A percentile compares a stretch with the other conserved stretches of the same genome.
Evolutionary conservation across 192 early-diverging fungal genomes (phyloP).

Genomic region (Coemansia sp.): DNA sequence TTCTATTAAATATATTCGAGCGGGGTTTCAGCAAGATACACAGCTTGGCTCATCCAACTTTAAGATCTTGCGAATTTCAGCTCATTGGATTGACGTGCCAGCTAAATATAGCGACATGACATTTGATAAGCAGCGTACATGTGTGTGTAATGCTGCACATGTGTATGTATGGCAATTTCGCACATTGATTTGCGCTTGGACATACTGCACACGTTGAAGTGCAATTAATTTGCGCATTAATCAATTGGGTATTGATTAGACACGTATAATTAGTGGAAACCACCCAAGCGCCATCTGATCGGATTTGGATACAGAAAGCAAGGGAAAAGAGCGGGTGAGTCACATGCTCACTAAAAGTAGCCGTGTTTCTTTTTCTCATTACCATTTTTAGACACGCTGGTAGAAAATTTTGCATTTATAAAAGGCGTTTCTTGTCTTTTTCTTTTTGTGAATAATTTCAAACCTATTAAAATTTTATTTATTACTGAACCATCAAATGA

Average conservation of each 20-base stretch:
- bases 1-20: no score
- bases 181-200: no score
- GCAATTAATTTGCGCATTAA: background rate
- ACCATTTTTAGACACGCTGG: background rate
- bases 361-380: background rate
- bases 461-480: background rate
- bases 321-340: background rate
- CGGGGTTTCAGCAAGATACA: no score
- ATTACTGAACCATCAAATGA: background rate
- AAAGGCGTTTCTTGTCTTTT: background rate
- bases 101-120: no score
- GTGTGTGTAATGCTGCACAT: no score
- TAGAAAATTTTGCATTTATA: background rate
- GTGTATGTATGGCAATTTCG: no score
- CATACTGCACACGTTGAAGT: background rate
- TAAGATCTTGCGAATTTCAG: no score
- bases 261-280: no score
- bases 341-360: background rate
- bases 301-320: background rate
- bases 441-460: background rate
- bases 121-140: no score
- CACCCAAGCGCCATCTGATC: no score
- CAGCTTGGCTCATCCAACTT: no score
- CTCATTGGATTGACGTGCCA: no score
- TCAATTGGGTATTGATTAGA: background rate